Evolutionary conservation across 805 yeast species (phyloP).

Genomic region (Yarrowia porcina): DNA sequence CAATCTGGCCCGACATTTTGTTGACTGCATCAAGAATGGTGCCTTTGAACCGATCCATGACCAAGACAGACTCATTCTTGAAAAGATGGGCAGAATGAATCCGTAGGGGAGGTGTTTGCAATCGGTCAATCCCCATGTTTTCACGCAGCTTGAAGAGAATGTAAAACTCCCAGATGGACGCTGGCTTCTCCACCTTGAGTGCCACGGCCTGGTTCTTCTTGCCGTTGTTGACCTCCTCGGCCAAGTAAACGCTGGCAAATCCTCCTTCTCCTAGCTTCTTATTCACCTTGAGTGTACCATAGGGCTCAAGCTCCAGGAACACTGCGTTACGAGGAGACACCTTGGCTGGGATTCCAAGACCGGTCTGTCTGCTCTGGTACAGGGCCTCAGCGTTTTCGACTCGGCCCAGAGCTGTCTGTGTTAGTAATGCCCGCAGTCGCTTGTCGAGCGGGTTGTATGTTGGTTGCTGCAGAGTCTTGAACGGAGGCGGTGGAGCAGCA

Average conservation of each 20-base stretch:
- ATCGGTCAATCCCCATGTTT: slow-evolving; percentile 9
- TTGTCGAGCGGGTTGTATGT: slow-evolving; percentile 24
- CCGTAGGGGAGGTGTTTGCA: neutral
- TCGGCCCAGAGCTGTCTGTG: slow-evolving; percentile 19
- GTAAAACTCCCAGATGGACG: slow-evolving; percentile 81
- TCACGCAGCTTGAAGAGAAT: slow-evolving; percentile 56
- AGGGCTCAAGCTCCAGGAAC: slow-evolving; percentile 2
- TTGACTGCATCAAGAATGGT: slow-evolving; percentile 69
- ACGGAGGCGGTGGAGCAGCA: slow-evolving; percentile 5
- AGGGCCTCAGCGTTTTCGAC: neutral
- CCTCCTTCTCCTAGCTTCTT: slow-evolving; percentile 77
- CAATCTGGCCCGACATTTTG: slow-evolving; percentile 42
- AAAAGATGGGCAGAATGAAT: slow-evolving; percentile 51
- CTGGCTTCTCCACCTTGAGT: slow-evolving; percentile 61
- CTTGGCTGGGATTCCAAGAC: slow-evolving; percentile 12
- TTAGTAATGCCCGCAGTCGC: slow-evolving; percentile 22
- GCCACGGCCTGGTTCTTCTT: slow-evolving; percentile 54
- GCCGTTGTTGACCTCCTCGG: slow-evolving; percentile 49
- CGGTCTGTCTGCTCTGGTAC: slow-evolving; percentile 12
- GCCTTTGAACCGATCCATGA: slow-evolving; percentile 65
- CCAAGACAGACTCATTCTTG: slow-evolving; percentile 64
- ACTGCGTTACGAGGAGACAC: slow-evolving; percentile 9
- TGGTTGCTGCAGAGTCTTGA: slow-evolving; percentile 2
- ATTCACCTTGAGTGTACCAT: slow-evolving; percentile 37
- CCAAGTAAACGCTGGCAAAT: slow-evolving; percentile 68